Evolutionary conservation across 2,329 filamentous ascomycete species (phyloP), one percentile per base, ranked within the genome.

Genomic region (Pseudonectria buxi): DNA sequence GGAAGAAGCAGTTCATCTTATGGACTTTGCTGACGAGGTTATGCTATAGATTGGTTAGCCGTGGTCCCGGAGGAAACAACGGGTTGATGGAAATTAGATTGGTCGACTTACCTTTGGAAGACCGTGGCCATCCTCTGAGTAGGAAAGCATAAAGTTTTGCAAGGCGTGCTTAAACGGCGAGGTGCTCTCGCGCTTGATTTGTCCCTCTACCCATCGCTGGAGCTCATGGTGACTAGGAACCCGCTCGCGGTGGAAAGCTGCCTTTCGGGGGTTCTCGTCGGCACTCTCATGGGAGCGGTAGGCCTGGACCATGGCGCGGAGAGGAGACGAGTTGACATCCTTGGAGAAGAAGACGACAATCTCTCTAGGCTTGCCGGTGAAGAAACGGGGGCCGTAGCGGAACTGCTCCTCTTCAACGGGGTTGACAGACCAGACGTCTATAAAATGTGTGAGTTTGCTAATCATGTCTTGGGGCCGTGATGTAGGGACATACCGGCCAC

Each of bases 1-100:
- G 63, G 50, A 70, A 72, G 57, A 71, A 66, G 53, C 66, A 70
- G 43, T 65, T 66, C 57, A 72, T 62, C 33, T 58, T 57, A 40
- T 68, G 63, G 26, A 71, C 64, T 40, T 64, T 63, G 30, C 50
- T 54, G 12, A 69, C 60, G 18, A 71, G 57, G 18, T 59, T 53
- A 41, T 63, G 56, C 66, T 69, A 46, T 28, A 15, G 35, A n/a
- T 14, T 7, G 30, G 41, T 57, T 43, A 56, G 44, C 37, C 26
- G 16, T 40, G 24, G 14, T 28, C 22, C 26, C 24, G 15, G 22
- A 29, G 28, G 22, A 28, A 28, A 25, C 24, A 37, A 31, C 24
- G 18, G 27, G 12, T 15, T 26, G 13, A 22, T 24, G 29, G 6
- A 12, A 33, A 39, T 16, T 24, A 32, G 28, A 24, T 25, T 14